Evolutionary conservation across 306 rosid genomes (phyloP).

Genomic region (Lithocarpus polystachyus): DNA sequence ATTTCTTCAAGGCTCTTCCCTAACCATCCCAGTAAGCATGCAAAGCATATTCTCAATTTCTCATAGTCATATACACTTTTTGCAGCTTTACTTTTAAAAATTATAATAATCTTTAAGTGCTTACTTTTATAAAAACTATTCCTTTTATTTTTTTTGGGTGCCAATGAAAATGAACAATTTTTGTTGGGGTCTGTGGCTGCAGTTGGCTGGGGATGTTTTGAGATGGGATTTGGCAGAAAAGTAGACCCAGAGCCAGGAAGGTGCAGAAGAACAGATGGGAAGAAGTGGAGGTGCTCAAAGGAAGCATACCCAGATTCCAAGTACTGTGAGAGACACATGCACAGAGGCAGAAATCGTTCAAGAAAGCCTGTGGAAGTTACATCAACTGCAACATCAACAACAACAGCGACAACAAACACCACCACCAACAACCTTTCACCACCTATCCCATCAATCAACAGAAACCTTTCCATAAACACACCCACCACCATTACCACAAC

Average conservation of each 20-base stretch:
- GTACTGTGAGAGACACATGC: conserved; percentile 99
- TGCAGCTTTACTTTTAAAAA: neutral
- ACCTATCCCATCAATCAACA: conserved; percentile 38
- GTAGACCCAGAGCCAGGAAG: conserved; percentile 99
- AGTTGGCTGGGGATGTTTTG: conserved; percentile 96
- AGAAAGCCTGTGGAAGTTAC: conserved; percentile 99
- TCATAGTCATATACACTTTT: neutral
- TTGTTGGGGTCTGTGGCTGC: conserved; percentile 33
- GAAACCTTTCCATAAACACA: conserved; percentile 37
- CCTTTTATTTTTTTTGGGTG: neutral
- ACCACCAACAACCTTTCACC: conserved; percentile 31
- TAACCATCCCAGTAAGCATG: conserved; percentile 67
- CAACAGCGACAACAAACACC: conserved; percentile 15
- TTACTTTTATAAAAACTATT: neutral
- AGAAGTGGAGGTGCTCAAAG: conserved; percentile 99
- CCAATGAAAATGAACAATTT: conserved; percentile 20
- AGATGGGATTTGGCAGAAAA: conserved; percentile 94
- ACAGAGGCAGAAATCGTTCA: conserved; percentile 99
- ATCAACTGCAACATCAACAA: conserved; percentile 30
- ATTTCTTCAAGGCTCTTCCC: conserved; percentile 77
- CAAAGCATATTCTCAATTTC: neutral
- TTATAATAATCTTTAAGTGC: neutral
- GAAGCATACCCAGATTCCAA: conserved; percentile 98
- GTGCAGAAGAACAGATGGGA: conserved; percentile 99
- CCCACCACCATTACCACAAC: conserved; percentile 4